Evolutionary conservation across 179 eudicot genomes (phyloP).

Genomic region (Sideroxylon spinosum): DNA sequence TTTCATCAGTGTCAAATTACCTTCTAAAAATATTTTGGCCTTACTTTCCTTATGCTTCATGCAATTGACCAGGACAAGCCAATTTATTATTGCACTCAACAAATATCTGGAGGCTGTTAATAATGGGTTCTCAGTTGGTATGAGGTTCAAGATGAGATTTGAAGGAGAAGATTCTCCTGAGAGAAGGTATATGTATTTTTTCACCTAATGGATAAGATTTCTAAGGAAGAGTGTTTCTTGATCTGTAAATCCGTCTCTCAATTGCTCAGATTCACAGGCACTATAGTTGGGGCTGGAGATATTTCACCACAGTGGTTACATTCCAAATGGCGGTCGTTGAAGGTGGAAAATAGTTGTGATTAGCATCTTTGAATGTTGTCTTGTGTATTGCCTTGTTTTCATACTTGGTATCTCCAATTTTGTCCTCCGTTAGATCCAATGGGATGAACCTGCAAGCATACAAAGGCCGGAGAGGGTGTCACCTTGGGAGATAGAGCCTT

Average conservation of each 20-base stretch:
- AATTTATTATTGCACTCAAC: slow-evolving; percentile 71
- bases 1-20: background rate
- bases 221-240: background rate
- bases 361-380: background rate
- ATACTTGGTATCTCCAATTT: slow-evolving; percentile 11
- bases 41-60: background rate
- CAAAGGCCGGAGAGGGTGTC: slow-evolving; percentile 77
- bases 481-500: slow-evolving; percentile 90
- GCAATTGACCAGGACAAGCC: slow-evolving; percentile 62
- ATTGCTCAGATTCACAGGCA: slow-evolving; percentile 65
- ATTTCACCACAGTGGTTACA: slow-evolving; percentile 61
- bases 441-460: slow-evolving; percentile 82
- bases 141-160: slow-evolving; percentile 85
- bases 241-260: background rate
- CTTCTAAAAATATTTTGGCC: no score
- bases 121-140: slow-evolving; percentile 54
- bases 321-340: slow-evolving; percentile 79
- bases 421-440: slow-evolving; percentile 51
- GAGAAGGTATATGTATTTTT: slow-evolving; percentile 48
- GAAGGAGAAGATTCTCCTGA: slow-evolving; percentile 91
- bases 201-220: background rate
- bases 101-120: slow-evolving; percentile 64
- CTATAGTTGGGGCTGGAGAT: slow-evolving; percentile 65
- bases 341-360: slow-evolving; percentile 43
- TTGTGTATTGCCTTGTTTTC: slow-evolving; percentile 15